phyloP scores from a whole-genome alignment of 2,329 filamentous ascomycete species.

The Nemania bipapillata region DNA sequence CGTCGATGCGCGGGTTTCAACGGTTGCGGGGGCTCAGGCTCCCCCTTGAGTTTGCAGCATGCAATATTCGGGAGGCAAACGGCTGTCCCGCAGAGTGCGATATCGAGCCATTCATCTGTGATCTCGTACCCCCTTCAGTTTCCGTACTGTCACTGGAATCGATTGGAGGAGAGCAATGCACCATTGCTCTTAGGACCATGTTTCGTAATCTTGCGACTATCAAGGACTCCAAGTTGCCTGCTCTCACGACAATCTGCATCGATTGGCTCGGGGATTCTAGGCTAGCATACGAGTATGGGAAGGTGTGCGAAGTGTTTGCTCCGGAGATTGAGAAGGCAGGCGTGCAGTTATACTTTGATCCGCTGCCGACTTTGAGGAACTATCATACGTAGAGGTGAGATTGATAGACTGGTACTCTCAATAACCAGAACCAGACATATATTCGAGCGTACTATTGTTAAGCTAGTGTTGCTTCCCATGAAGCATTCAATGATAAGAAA shows the following conservation, averaged over 20 bases:
- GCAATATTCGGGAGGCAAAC: neutral
- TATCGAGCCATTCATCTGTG: neutral
- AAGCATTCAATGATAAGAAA: too few relatives aligned
- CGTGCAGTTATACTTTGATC: too few relatives aligned
- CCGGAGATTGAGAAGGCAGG: neutral
- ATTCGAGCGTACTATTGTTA: too few relatives aligned
- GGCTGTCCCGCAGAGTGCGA: neutral
- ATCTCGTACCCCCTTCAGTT: neutral
- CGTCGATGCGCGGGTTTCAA: neutral
- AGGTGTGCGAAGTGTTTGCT: neutral
- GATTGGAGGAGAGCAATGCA: neutral
- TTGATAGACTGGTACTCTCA: too few relatives aligned
- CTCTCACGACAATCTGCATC: neutral
- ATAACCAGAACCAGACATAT: too few relatives aligned
- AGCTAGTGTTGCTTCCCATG: too few relatives aligned
- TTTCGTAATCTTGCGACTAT: neutral
- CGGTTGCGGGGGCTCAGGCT: neutral
- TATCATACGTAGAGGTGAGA: too few relatives aligned
- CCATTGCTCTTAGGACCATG: neutral
- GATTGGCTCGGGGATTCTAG: neutral
- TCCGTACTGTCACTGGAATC: neutral
- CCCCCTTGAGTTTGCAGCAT: neutral
- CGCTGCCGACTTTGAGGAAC: too few relatives aligned
- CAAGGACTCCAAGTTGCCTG: neutral
- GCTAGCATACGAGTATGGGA: neutral